phyloP scores from a whole-genome alignment of 345 rosid species.

The Heritiera fomes region DNA sequence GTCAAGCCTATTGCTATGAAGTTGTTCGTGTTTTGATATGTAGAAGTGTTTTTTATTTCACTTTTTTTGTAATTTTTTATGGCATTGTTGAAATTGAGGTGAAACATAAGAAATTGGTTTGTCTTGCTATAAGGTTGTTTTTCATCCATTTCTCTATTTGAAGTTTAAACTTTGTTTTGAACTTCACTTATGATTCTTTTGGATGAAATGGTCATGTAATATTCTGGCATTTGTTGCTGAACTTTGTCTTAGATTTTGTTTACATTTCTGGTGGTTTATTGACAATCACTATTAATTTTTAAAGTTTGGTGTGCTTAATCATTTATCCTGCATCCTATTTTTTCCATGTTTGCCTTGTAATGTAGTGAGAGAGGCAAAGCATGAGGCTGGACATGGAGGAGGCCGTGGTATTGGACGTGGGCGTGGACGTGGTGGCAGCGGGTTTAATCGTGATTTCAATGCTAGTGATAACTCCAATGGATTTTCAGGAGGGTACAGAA shows the following conservation, averaged over 20 bases:
- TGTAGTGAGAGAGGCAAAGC: conserved; percentile 76
- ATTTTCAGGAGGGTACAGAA: conserved; percentile 52
- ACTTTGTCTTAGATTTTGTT: neutral
- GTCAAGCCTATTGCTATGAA: neutral
- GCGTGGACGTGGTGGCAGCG: conserved; percentile 61
- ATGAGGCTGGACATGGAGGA: conserved; percentile 66
- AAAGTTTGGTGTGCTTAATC: neutral
- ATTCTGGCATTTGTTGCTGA: neutral
- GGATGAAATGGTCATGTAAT: neutral
- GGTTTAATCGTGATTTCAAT: conserved; percentile 61
- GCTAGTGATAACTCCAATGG: conserved; percentile 51
- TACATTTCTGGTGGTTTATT: neutral
- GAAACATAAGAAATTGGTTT: neutral
- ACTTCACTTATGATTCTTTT: neutral
- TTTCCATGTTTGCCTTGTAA: conserved; percentile 14
- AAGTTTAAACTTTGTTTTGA: neutral
- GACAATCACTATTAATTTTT: neutral
- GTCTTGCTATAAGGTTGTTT: neutral
- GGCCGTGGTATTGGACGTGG: conserved; percentile 58
- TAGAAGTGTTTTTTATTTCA: neutral
- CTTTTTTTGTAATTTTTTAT: neutral
- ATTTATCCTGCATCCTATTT: neutral
- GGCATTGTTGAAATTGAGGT: neutral
- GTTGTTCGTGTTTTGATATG: neutral
- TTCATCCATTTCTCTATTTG: neutral